Conservation (phyloP, 2,329 filamentous ascomycete species). For the Colletotrichum tanaceti region DNA sequence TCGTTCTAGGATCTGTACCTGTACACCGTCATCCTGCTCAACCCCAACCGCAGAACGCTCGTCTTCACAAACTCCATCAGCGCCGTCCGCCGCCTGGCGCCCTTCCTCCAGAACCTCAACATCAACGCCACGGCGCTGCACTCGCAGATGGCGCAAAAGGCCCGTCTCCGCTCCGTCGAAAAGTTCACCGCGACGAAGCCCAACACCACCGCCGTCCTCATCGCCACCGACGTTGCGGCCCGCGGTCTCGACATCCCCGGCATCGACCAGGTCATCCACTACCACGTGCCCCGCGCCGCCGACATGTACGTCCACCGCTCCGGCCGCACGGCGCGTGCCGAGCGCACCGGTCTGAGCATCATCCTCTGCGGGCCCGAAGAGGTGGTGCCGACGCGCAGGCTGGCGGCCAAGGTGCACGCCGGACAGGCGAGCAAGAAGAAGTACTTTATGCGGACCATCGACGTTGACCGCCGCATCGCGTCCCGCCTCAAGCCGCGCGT, state of each 20-base stretch:
- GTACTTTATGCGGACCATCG: slow-evolving; percentile 80
- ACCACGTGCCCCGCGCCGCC: slow-evolving; percentile 91
- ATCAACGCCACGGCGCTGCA: slow-evolving; percentile 83
- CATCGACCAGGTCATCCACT: slow-evolving; percentile 92
- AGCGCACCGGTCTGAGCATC: slow-evolving; percentile 81
- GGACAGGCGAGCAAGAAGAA: slow-evolving; percentile 61
- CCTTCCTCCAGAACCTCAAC: slow-evolving; percentile 84
- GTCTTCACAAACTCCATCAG: slow-evolving; percentile 98
- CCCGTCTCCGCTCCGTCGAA: slow-evolving; percentile 91
- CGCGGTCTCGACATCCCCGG: slow-evolving; percentile 92
- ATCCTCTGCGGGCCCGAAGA: slow-evolving; percentile 93
- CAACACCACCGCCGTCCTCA: slow-evolving; percentile 72
- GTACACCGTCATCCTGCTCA: slow-evolving; percentile 86
- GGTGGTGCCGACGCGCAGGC: slow-evolving; percentile 82
- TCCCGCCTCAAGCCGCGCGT: slow-evolving; percentile 81
- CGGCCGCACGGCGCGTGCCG: slow-evolving; percentile 89
- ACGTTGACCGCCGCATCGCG: slow-evolving; percentile 84
- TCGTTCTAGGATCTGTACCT: slow-evolving; percentile 82
- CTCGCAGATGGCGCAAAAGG: slow-evolving; percentile 96
- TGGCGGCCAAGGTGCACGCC: slow-evolving; percentile 90
- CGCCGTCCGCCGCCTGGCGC: slow-evolving; percentile 85
- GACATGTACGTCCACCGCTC: slow-evolving; percentile 97
- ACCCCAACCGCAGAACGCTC: slow-evolving; percentile 82
- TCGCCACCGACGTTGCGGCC: slow-evolving; percentile 94
- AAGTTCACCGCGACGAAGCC: slow-evolving; percentile 78